Percentiles rank a stretch among this genome's conserved stretches.
Conservation (phyloP, 495 filamentous ascomycete genomes). For the Trichoderma asperelloides region DNA sequence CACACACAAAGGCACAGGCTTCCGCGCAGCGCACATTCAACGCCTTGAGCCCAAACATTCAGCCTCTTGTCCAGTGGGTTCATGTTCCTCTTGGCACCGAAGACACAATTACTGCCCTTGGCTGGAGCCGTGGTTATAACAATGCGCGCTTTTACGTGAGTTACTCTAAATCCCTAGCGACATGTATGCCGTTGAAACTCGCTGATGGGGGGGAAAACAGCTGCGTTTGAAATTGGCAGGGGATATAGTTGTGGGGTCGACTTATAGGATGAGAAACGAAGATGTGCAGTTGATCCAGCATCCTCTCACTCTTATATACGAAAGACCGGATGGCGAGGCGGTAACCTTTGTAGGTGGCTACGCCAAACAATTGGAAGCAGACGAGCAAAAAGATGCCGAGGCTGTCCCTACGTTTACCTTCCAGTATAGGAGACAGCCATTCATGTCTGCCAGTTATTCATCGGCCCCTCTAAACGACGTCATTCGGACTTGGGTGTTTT, state of each 20-base stretch:
- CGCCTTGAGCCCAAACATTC: background rate
- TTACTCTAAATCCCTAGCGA: no score
- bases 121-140: background rate
- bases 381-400: no score
- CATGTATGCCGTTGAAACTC: no score
- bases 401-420: background rate
- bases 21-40: background rate
- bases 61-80: background rate
- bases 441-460: background rate
- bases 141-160: background rate
- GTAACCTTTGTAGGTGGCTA: background rate
- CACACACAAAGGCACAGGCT: background rate
- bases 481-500: background rate
- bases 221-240: background rate
- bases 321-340: background rate
- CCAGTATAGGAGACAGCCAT: background rate
- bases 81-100: background rate
- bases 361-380: background rate
- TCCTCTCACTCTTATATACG: background rate
- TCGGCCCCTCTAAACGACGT: background rate
- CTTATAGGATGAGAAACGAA: background rate
- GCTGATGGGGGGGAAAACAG: background rate
- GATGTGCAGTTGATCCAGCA: background rate
- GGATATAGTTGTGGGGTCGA: background rate
- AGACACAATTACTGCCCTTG: background rate